Evolutionary conservation across 2,329 filamentous ascomycete species (phyloP).

Genomic region (Pseudogymnoascus sp.): DNA sequence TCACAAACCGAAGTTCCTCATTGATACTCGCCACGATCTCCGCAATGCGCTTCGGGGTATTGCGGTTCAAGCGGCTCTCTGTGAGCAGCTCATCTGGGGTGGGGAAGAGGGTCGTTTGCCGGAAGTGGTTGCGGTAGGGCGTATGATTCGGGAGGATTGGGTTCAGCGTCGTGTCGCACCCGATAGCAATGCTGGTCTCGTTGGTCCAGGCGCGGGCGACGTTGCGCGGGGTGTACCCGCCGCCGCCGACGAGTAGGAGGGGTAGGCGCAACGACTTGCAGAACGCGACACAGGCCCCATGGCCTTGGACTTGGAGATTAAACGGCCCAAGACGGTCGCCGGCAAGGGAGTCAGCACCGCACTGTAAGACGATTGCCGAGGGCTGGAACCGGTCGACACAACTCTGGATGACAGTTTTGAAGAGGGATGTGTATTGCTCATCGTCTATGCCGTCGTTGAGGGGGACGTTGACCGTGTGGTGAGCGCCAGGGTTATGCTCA

Average conservation of each 20-base stretch:
- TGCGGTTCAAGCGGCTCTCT: slow-evolving; percentile 65
- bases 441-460: slow-evolving; percentile 87
- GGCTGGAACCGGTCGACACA: slow-evolving; percentile 81
- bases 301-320: slow-evolving; percentile 91
- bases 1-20: slow-evolving; percentile 80
- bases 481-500: slow-evolving; percentile 77
- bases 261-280: slow-evolving; percentile 76
- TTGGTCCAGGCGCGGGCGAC: slow-evolving; percentile 95
- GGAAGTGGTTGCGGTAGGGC: slow-evolving; percentile 82
- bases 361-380: slow-evolving; percentile 85
- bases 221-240: slow-evolving; percentile 93
- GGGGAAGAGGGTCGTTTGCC: slow-evolving; percentile 75
- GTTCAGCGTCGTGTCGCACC: slow-evolving; percentile 59
- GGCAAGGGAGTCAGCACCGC: slow-evolving; percentile 87
- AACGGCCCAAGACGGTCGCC: slow-evolving; percentile 91
- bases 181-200: slow-evolving; percentile 85
- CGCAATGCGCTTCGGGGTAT: slow-evolving; percentile 65
- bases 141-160: slow-evolving; percentile 70
- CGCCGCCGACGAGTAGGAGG: slow-evolving; percentile 84
- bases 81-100: slow-evolving; percentile 63
- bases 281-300: slow-evolving; percentile 83
- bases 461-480: slow-evolving; percentile 85
- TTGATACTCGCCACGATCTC: slow-evolving; percentile 70
- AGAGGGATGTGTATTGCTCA: slow-evolving; percentile 77
- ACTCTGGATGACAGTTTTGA: slow-evolving; percentile 69